Percentiles rank a stretch among this genome's conserved stretches.
Conservation (phyloP, 345 rosid species). For the Angophora floribunda region DNA sequence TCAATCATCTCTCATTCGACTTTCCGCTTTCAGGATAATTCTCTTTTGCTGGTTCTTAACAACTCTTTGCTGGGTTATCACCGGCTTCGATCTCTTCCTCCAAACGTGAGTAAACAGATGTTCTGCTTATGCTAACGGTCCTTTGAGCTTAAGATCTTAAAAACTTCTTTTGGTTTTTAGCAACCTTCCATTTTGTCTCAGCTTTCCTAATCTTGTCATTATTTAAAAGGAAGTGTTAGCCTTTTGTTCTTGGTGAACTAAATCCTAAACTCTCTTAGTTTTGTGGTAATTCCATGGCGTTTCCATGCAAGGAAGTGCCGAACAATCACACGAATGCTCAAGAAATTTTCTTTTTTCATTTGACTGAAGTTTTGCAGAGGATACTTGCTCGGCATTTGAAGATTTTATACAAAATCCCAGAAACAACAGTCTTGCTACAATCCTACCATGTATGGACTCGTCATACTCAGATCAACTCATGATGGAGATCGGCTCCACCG, state of each 20-base stretch:
- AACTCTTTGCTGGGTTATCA: constrained; percentile 43
- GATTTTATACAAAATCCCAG: constrained; percentile 37
- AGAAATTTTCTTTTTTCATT: neutral
- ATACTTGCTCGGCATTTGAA: constrained; percentile 43
- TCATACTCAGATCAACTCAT: constrained; percentile 22
- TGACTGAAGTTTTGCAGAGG: constrained; percentile 40
- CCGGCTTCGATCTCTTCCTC: constrained; percentile 59
- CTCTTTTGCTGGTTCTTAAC: constrained; percentile 62
- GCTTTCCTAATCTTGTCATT: neutral
- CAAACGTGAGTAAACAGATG: constrained; percentile 33
- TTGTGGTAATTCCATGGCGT: neutral
- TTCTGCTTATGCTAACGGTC: neutral
- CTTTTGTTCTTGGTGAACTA: neutral
- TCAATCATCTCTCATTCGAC: neutral
- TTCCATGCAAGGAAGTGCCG: neutral
- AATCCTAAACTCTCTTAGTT: neutral
- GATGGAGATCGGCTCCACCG: constrained; percentile 19
- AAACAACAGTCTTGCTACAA: constrained; percentile 20
- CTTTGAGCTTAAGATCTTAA: neutral
- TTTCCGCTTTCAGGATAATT: constrained; percentile 31
- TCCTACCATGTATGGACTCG: constrained; percentile 47
- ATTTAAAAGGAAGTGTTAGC: neutral
- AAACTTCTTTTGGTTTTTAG: neutral
- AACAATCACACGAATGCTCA: neutral
- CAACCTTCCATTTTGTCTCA: neutral